Conservation (phyloP, 2,329 filamentous ascomycete species). For the Ceratocystis albifundus region DNA sequence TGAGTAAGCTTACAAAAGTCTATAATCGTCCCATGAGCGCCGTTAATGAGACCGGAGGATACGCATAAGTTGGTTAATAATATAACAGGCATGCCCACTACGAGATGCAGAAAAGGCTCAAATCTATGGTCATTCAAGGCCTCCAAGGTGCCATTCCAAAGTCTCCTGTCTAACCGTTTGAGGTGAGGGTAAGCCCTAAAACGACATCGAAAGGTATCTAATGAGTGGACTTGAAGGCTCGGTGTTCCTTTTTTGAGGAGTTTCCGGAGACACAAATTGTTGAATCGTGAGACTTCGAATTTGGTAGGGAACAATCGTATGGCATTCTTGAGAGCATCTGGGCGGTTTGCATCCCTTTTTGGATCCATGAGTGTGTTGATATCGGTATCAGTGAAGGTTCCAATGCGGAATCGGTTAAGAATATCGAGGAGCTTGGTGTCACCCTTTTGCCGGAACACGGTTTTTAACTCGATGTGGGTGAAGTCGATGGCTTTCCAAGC, state of each 20-base stretch:
- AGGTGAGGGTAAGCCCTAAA: background rate
- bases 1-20: background rate
- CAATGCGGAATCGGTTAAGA: background rate
- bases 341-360: background rate
- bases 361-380: background rate
- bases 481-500: background rate
- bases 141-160: background rate
- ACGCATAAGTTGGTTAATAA: background rate
- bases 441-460: background rate
- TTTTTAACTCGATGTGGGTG: background rate
- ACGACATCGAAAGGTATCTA: background rate
- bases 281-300: background rate
- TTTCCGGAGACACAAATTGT: background rate
- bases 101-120: background rate
- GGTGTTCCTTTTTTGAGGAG: background rate
- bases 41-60: background rate
- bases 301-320: background rate
- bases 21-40: background rate
- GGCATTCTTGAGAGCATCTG: background rate
- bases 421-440: background rate
- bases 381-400: background rate
- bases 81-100: background rate
- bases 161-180: background rate
- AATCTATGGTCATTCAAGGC: background rate
- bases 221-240: background rate